Conservation (phyloP, 2,329 filamentous ascomycete genomes). For the Talaromyces pinophilus region DNA sequence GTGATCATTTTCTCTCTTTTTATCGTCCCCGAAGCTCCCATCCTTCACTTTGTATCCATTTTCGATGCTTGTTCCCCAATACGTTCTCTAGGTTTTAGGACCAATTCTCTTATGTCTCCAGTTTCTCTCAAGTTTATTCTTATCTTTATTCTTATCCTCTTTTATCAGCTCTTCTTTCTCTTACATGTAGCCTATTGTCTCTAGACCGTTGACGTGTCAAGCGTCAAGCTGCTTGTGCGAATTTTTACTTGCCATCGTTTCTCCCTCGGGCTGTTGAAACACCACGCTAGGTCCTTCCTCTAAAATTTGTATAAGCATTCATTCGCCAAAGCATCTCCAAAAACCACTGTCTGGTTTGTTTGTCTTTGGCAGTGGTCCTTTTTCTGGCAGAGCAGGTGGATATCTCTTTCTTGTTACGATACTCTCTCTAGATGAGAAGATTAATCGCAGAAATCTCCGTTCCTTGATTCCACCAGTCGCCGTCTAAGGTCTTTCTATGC, state of each 20-base stretch:
- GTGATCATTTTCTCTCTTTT: slow-evolving; percentile 24
- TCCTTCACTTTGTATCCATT: slow-evolving; percentile 18
- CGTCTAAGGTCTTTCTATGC: background rate
- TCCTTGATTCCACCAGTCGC: background rate
- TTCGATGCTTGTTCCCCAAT: slow-evolving; percentile 10
- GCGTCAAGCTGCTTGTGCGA: slow-evolving; percentile 22
- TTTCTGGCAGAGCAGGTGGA: background rate
- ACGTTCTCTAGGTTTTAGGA: slow-evolving; percentile 22
- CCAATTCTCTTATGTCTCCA: slow-evolving; percentile 20
- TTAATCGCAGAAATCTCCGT: background rate
- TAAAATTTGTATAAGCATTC: background rate
- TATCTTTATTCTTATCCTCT: background rate
- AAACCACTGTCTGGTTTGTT: background rate
- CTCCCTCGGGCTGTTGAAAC: slow-evolving; percentile 14
- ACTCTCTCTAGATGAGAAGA: background rate
- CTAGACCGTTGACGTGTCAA: slow-evolving; percentile 14
- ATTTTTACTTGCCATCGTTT: slow-evolving; percentile 6
- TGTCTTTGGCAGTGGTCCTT: background rate
- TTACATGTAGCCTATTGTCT: slow-evolving; percentile 18
- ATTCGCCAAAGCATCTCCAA: background rate
- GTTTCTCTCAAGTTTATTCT: slow-evolving; percentile 18
- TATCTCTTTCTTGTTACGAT: background rate
- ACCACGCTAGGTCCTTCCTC: slow-evolving; percentile 8
- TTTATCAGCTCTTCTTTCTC: slow-evolving; percentile 26
- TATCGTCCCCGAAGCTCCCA: slow-evolving; percentile 13